These are phyloP conservation scores for Lepiota venenata DNA, from an alignment of 768 basidiomycete genomes.

Conservation along the genomic window DNA sequence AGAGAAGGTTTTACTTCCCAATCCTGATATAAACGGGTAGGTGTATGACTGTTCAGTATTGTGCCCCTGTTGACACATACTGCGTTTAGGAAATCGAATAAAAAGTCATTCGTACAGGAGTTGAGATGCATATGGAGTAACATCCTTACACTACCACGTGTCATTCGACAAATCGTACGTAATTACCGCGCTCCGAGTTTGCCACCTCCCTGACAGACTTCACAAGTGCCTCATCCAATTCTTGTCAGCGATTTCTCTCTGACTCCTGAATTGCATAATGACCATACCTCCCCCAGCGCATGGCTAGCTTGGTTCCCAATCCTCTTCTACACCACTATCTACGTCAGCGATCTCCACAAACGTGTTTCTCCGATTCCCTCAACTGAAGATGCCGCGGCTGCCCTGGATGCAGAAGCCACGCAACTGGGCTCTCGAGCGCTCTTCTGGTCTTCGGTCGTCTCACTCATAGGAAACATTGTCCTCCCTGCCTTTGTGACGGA, in stretches of 20 bases:
- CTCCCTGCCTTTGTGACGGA: slow-evolving; percentile 63
- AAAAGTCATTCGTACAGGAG: slow-evolving; percentile 35
- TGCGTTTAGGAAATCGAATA: slow-evolving; percentile 20
- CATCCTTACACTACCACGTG: slow-evolving; percentile 61
- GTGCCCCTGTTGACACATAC: not conserved
- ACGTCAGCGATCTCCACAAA: slow-evolving; percentile 86
- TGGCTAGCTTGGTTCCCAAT: slow-evolving; percentile 94
- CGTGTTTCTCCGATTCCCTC: slow-evolving; percentile 30
- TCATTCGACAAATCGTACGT: slow-evolving; percentile 80
- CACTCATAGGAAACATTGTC: slow-evolving; percentile 63
- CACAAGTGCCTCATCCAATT: slow-evolving; percentile 74
- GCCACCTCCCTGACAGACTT: not conserved
- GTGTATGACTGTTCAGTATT: slow-evolving; percentile 1
- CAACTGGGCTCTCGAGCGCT: slow-evolving; percentile 83
- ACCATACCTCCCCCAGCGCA: slow-evolving; percentile 37
- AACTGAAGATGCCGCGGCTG: slow-evolving; percentile 22
- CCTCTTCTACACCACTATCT: slow-evolving; percentile 84
- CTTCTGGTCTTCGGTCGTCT: slow-evolving; percentile 70
- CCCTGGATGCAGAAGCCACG: slow-evolving; percentile 65
- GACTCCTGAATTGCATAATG: not conserved
- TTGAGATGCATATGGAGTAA: slow-evolving; percentile 71
- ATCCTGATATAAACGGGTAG: slow-evolving; percentile 14
- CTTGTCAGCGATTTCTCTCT: slow-evolving; percentile 48
- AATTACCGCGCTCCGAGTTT: not conserved
- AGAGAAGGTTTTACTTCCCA: slow-evolving; percentile 66